These are phyloP conservation scores for Pueraria montana DNA, from an alignment of 306 rosid genomes.

Conservation along the genomic window DNA sequence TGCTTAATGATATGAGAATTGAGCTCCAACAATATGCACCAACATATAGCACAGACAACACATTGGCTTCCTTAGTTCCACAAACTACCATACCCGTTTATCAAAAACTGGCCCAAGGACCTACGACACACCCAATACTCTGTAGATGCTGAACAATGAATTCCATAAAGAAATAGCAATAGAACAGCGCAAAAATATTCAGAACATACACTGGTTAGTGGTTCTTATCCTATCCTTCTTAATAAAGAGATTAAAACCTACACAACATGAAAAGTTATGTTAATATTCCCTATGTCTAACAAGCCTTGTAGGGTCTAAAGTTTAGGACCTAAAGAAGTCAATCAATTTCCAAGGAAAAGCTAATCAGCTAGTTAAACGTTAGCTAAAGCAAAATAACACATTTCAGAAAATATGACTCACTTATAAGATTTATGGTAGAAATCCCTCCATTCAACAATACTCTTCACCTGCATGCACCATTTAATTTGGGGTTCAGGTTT, in stretches of 20 bases:
- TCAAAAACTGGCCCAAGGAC: neutral
- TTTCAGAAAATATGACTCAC: constrained; percentile 64
- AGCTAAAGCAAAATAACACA: constrained; percentile 27
- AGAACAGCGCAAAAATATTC: neutral
- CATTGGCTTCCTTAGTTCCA: neutral
- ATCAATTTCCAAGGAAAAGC: constrained; percentile 3
- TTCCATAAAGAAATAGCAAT: neutral
- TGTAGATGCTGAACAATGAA: neutral
- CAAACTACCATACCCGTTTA: neutral
- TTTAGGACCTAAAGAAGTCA: constrained; percentile 20
- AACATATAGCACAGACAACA: neutral
- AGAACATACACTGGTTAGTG: neutral
- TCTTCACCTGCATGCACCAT: constrained; percentile 75
- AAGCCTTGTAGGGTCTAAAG: neutral
- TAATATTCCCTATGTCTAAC: neutral
- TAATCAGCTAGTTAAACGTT: constrained; percentile 36
- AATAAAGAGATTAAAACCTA: constrained; percentile 8
- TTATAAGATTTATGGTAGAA: constrained; percentile 79
- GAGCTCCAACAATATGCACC: neutral
- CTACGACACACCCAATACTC: neutral
- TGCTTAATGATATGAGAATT: neutral
- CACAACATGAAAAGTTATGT: constrained; percentile 13
- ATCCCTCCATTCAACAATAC: constrained; percentile 92
- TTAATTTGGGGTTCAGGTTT: constrained; percentile 27
- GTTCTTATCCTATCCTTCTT: constrained; percentile 10